These are phyloP conservation scores for Suillus cothurnatus DNA, from an alignment of 768 basidiomycete genomes.

Conservation along the genomic window DNA sequence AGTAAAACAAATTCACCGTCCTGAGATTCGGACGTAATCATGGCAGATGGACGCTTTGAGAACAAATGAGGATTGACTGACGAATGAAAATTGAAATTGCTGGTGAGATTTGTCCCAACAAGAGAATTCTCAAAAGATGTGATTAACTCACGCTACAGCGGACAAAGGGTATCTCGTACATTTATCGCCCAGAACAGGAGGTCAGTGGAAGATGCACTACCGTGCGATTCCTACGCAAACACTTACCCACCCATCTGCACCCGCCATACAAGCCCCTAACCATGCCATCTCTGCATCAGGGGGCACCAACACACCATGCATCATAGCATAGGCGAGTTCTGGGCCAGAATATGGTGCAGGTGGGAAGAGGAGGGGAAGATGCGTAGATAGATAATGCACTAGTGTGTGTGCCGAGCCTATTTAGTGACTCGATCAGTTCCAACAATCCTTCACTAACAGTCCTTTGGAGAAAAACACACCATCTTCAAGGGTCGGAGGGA, in stretches of 20 bases:
- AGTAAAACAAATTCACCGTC: background rate
- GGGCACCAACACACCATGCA: slow-evolving; percentile 86
- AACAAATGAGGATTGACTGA: background rate
- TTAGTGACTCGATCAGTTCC: background rate
- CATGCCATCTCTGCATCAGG: slow-evolving; percentile 90
- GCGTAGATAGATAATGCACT: slow-evolving; percentile 62
- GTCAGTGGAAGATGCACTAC: slow-evolving; percentile 9
- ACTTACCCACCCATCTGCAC: slow-evolving; percentile 95
- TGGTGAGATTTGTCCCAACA: background rate
- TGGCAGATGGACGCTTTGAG: background rate
- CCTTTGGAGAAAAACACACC: slow-evolving; percentile 49
- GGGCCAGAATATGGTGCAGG: slow-evolving; percentile 41
- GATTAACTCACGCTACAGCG: background rate
- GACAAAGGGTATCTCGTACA: slow-evolving; percentile 3
- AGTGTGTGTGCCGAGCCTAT: slow-evolving; percentile 77
- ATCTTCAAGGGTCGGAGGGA: slow-evolving; percentile 75
- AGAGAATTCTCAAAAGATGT: background rate
- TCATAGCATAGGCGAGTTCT: slow-evolving; percentile 72
- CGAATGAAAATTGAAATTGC: background rate
- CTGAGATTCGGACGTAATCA: background rate
- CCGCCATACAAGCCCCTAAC: slow-evolving; percentile 89
- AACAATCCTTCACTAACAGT: slow-evolving; percentile 3
- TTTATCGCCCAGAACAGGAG: background rate
- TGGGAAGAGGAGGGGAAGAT: slow-evolving; percentile 82
- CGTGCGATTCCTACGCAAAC: slow-evolving; percentile 71